Conservation (phyloP, 2,329 filamentous ascomycete genomes). For the Ambrosiella xylebori region DNA sequence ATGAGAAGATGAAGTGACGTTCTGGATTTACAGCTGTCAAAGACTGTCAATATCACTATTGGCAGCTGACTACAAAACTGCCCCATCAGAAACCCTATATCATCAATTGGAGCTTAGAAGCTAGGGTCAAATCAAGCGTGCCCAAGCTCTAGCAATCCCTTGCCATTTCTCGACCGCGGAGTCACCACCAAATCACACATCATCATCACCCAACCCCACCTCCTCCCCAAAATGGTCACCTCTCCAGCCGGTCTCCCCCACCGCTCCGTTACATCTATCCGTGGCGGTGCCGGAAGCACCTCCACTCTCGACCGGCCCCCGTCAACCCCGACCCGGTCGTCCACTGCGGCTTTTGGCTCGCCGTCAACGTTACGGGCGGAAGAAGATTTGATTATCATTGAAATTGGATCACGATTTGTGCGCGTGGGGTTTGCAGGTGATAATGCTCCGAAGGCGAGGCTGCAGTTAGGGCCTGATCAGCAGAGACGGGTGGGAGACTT, state of each 20-base stretch:
- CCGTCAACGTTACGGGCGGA: constrained; percentile 50
- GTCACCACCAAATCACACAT: neutral
- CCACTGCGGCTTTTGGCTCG: constrained; percentile 39
- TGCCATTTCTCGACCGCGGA: neutral
- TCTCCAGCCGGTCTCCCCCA: constrained; percentile 5
- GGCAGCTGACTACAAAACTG: too few relatives aligned
- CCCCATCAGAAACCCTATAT: too few relatives aligned
- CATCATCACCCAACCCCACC: neutral
- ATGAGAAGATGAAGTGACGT: too few relatives aligned
- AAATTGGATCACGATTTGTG: constrained; percentile 64
- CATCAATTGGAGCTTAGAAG: neutral
- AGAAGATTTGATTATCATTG: constrained; percentile 70
- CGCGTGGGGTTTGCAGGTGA: constrained; percentile 79
- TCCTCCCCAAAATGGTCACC: neutral
- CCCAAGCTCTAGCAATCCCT: neutral
- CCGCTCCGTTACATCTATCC: constrained; percentile 10
- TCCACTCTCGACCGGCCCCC: constrained; percentile 28
- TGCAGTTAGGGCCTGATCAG: constrained; percentile 58
- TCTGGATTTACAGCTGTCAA: too few relatives aligned
- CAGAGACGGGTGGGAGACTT: constrained; percentile 70
- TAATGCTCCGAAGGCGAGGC: constrained; percentile 50
- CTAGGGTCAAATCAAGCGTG: neutral
- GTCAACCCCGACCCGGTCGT: constrained; percentile 36
- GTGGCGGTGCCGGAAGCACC: constrained; percentile 21
- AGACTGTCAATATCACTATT: too few relatives aligned